A percentile compares a stretch with the other conserved stretches of the same genome.
Evolutionary conservation across 2,329 filamentous ascomycete genomes (phyloP).

Genomic region (Rutstroemia sydowiana): DNA sequence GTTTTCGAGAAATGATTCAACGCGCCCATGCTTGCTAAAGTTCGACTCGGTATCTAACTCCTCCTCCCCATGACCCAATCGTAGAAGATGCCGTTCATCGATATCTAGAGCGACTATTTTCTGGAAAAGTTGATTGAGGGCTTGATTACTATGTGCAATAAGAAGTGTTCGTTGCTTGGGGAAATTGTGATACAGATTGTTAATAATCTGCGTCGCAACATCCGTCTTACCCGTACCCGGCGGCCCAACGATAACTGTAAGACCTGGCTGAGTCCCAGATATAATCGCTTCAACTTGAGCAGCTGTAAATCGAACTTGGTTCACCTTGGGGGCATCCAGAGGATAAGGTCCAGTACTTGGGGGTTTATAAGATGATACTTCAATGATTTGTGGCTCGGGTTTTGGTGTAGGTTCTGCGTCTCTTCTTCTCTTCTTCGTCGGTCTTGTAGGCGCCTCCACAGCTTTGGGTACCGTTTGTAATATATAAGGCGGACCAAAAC

Average conservation of each 20-base stretch:
- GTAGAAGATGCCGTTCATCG: conserved; percentile 85
- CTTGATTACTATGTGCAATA: conserved; percentile 95
- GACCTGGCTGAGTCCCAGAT: conserved; percentile 86
- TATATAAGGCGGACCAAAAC: conserved; percentile 82
- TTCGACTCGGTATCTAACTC: conserved; percentile 79
- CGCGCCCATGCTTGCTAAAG: conserved; percentile 90
- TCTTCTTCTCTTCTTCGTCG: conserved; percentile 78
- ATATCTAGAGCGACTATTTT: conserved; percentile 97
- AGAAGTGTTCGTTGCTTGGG: conserved; percentile 85
- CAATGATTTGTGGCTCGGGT: conserved; percentile 58
- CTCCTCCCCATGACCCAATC: conserved; percentile 91
- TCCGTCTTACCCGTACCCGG: conserved; percentile 99
- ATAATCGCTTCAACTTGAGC: conserved; percentile 87
- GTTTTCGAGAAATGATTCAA: conserved; percentile 92
- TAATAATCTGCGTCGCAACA: conserved; percentile 96
- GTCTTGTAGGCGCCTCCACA: conserved; percentile 42
- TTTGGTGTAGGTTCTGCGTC: conserved; percentile 63
- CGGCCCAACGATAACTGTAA: conserved; percentile 90
- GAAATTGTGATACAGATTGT: conserved; percentile 98
- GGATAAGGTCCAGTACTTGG: conserved; percentile 86
- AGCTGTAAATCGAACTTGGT: conserved; percentile 80
- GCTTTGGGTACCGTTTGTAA: conserved; percentile 58
- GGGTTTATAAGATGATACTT: conserved; percentile 84
- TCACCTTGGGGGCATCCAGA: conserved; percentile 72
- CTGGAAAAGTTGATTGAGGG: conserved; percentile 92